Base-by-base conservation (phyloP, 805 yeast genomes). In the Starmerella stigmatis region DNA sequence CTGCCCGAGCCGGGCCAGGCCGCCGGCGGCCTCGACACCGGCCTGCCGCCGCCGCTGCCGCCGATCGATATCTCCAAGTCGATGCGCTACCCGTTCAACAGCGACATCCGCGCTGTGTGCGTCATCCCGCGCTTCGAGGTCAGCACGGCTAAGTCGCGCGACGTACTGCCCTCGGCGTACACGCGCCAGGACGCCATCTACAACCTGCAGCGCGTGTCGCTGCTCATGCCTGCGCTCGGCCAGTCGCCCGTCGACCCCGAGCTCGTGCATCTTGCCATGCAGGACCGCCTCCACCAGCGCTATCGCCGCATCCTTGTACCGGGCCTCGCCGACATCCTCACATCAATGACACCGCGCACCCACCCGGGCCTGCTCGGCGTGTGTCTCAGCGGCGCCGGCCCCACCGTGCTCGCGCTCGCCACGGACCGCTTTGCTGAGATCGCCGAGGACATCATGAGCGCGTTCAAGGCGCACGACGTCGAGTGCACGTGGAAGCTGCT, bases 301-400 rank as follows among this genome's bases (percentile, higher is more conserved):
- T 92, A 89, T 72, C 76, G 98, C 60, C 79, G 86, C 59, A 78
- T 79, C 12, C 73, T 89, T 55, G 85, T 92, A 47, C 98, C 98
- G 4, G 98, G 97, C 0, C 72, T 92, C 45, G 71, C 81, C 10
- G 86, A 84, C 50, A 85, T 92, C 40, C 71, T 92, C 55, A 69
- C 77, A 6, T 72, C 81, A 12, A 79, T 92, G 42, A 84, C 94
- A 0, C 95, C 97, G 34, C 71, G 74, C 36, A 70, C 83, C 5
- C 83, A 84, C 61, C 80, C 81, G 1, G 96, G 96, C 3, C 71
- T 88, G 39, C 71, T 92, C 47, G 98, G 98, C 43, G 85, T 92
- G 56, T 92, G 98, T 62, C 71, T 92, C 47, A 82, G 94, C 22
- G 98, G 98, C 43, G 98, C 98, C 6, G 98, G 98, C 8, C 98